phyloP scores from a whole-genome alignment of 2,329 filamentous ascomycete species.

The Verticillium tricorpus region DNA sequence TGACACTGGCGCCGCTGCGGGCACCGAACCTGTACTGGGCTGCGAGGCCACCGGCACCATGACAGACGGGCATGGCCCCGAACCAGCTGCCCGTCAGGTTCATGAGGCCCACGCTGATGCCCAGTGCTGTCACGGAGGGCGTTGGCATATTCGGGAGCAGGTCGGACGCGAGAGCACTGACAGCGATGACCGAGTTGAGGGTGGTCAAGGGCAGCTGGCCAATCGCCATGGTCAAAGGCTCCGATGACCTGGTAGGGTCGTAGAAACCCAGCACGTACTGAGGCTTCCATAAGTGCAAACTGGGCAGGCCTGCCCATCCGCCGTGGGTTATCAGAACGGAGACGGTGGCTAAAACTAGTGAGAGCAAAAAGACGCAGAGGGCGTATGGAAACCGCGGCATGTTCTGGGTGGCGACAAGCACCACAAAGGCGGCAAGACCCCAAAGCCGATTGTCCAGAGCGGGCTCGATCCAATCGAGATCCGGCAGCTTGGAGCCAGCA shows the following conservation, averaged over 20 bases:
- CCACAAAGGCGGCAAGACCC: constrained; percentile 68
- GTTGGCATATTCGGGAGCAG: constrained; percentile 65
- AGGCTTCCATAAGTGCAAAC: constrained; percentile 58
- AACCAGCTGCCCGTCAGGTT: constrained; percentile 88
- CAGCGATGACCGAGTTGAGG: constrained; percentile 88
- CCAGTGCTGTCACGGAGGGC: constrained; percentile 71
- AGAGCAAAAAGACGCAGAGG: constrained; percentile 64
- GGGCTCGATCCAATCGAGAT: constrained; percentile 63
- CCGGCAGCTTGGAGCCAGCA: constrained; percentile 65
- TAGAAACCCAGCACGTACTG: constrained; percentile 37
- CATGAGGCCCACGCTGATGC: constrained; percentile 76
- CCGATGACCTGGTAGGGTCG: constrained; percentile 19
- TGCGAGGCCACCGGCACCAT: constrained; percentile 85
- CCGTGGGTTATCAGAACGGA: constrained; percentile 25
- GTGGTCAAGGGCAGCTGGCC: constrained; percentile 89
- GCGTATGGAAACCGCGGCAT: constrained; percentile 72
- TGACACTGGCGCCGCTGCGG: constrained; percentile 77
- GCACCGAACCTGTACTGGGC: constrained; percentile 91
- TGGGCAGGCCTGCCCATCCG: constrained; percentile 34
- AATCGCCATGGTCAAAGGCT: constrained; percentile 56
- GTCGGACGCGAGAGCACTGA: constrained; percentile 72
- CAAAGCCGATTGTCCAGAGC: constrained; percentile 75
- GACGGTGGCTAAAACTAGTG: constrained; percentile 58
- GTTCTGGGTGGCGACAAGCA: constrained; percentile 63
- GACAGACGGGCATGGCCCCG: constrained; percentile 91